Base-by-base conservation (phyloP, 2,329 filamentous ascomycete species). In the Fusarium brevicatenulatum region DNA sequence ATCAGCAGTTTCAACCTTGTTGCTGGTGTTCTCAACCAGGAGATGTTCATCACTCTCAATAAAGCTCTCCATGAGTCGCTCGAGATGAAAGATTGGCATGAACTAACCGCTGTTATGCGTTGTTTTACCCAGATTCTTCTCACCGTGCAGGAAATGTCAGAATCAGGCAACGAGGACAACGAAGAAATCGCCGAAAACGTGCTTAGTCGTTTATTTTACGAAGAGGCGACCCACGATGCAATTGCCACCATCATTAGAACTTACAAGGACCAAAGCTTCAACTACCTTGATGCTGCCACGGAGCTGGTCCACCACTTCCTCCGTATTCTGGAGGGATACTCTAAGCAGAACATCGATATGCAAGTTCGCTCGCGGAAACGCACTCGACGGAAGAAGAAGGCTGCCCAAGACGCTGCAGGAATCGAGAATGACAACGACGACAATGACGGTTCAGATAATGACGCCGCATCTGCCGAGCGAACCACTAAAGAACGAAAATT, bases 131-230 rank as follows among this genome's bases (percentile, higher is more conserved):
- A 98, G 79, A 96, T 98, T 73, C 86, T 97, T 25, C 87, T 97
- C 32, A 97, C 95, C 0, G 92, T 98, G 5, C 95, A 97, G 77
- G 94, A 97, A 69, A 98, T 99, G 95, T 87, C 91, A 4, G 90
- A 93, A 52, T 96, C 94, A 2, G 88, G 89, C 2, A 88, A 93
- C 36, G 95, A 98, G 71, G 95, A 98, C n/a, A 94, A 99, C 74
- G 93, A 97, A 79, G 96, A 98, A 76, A 98, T 99, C 80, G 95
- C 96, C 1, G 95, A 99, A 80, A 99, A 99, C 76, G 98, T 97
- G 18, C 90, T 97, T 58, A 97, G 93, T 77, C 93, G 95, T 69
- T 94, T 99, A n/a, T 99, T 99, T 81, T 99, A 99, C 83, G 96
- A 99, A 82, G 95, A 98, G 79, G 90, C 93, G 1, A 98, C 95